Conservation (phyloP, 2,329 filamentous ascomycete species). For the Trichoderma aggressivum region DNA sequence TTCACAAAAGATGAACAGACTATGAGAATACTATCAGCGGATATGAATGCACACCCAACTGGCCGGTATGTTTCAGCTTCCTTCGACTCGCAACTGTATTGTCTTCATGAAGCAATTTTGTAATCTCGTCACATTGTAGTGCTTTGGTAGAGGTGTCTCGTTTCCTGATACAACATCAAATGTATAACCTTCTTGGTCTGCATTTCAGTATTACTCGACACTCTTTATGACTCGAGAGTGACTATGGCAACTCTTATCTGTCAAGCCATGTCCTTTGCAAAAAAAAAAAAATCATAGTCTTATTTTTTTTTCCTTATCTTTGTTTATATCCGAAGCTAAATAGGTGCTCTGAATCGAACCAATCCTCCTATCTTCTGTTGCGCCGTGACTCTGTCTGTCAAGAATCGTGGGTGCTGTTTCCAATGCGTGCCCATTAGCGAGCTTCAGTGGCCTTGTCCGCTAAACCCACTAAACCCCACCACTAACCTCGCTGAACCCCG, state of each 20-base stretch:
- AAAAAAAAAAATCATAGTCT: too few relatives aligned
- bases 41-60: not conserved
- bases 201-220: not conserved
- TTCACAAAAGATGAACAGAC: not conserved
- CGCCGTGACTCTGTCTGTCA: not conserved
- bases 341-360: not conserved
- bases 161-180: not conserved
- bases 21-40: not conserved
- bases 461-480: not conserved
- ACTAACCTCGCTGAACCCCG: not conserved
- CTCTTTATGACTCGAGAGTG: not conserved
- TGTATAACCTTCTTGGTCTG: not conserved
- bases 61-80: not conserved
- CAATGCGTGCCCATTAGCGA: not conserved
- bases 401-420: not conserved
- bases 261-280: not conserved
- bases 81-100: not conserved
- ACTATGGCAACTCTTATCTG: not conserved
- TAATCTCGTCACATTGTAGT: not conserved
- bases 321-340: not conserved
- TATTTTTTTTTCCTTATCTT: not conserved
- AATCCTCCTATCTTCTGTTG: not conserved
- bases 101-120: not conserved
- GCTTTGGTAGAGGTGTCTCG: fast-evolving
- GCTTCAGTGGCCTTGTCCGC: not conserved